phyloP scores from a whole-genome alignment of 2,329 filamentous ascomycete species.

The Fusarium equiseti region DNA sequence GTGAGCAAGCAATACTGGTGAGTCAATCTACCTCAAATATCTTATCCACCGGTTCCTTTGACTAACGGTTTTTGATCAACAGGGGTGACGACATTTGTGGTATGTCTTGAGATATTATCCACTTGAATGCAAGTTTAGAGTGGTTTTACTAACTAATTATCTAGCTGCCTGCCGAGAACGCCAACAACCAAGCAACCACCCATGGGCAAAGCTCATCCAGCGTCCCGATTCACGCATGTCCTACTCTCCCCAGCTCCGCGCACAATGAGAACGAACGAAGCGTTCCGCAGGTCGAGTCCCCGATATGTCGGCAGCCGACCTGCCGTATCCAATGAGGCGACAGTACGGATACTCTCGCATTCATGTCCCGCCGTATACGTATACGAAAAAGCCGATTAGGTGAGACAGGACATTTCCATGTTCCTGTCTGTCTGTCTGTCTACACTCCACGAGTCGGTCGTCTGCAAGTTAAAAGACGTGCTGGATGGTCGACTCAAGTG shows the following conservation, averaged over 20 bases:
- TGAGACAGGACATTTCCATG: neutral
- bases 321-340: constrained; percentile 24
- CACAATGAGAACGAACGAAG: constrained; percentile 41
- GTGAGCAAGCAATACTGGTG: constrained; percentile 62
- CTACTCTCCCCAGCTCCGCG: constrained; percentile 48
- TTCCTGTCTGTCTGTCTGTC: neutral
- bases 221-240: constrained; percentile 49
- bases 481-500: constrained; percentile 29
- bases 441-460: constrained; percentile 11
- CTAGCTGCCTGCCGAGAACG: constrained; percentile 56
- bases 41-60: constrained; percentile 5
- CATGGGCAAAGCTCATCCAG: constrained; percentile 55
- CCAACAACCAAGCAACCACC: constrained; percentile 54
- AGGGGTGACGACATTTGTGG: constrained; percentile 61
- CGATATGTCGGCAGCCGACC: constrained; percentile 31
- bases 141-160: constrained; percentile 39
- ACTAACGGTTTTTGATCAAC: constrained; percentile 43
- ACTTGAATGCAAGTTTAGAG: constrained; percentile 15
- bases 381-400: constrained; percentile 14
- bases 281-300: constrained; percentile 22
- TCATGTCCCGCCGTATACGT: constrained; percentile 7
- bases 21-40: constrained; percentile 36
- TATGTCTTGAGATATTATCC: constrained; percentile 48
- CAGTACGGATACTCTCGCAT: constrained; percentile 6
- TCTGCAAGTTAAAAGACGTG: constrained; percentile 28